Evolutionary conservation across 2,329 filamentous ascomycete genomes (phyloP), one percentile per base, ranked within the genome.

Genomic region (Corniculantispora saksenae): DNA sequence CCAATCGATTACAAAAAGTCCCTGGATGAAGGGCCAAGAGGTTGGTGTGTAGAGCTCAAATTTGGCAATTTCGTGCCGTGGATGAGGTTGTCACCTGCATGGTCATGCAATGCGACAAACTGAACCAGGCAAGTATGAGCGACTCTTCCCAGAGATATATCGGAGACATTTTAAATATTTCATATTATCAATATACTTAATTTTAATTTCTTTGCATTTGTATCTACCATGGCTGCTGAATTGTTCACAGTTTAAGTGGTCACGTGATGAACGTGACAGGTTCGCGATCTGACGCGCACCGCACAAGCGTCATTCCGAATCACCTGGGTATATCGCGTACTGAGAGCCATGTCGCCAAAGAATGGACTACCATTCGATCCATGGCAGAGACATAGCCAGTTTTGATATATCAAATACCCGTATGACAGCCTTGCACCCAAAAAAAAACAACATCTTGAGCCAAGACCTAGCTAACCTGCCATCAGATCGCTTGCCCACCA

Each of bases 401-500:
- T 89, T 90, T 75, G 83, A 85, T 69, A 76, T 82, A 53, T 75
- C 81, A 35, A 79, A 79, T 60, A 84, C 83, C 35, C 84, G 85
- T 87, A 70, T 71, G 83, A 79, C 69, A 27, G 17, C 13, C 70
- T 65, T 32, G 32, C 32, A 32, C 56, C 47, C 50, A 61, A 47
- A 54, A n/a, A 40, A 35, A 15, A 54, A n/a, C 32, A 35, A 15
- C 55, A 47, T 47, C 6, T 40, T 58, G 29, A 32, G 19, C 19
- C 19, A 3, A 45, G 21, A 27, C 27, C n/a, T 23, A 23, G 13
- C 51, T 56, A 17, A 56, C 25, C 19, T 48, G 40, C 23, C 23
- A 55, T 9, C 61, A 93, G 91, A 94, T 79, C 87, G 91, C 60
- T 81, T 94, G 61, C 89, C 92, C 43, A 92, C 92, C 1, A 83